A percentile compares a stretch with the other conserved stretches of the same genome.
Conservation (phyloP, 306 rosid species). For the Casuarina cunninghamiana region DNA sequence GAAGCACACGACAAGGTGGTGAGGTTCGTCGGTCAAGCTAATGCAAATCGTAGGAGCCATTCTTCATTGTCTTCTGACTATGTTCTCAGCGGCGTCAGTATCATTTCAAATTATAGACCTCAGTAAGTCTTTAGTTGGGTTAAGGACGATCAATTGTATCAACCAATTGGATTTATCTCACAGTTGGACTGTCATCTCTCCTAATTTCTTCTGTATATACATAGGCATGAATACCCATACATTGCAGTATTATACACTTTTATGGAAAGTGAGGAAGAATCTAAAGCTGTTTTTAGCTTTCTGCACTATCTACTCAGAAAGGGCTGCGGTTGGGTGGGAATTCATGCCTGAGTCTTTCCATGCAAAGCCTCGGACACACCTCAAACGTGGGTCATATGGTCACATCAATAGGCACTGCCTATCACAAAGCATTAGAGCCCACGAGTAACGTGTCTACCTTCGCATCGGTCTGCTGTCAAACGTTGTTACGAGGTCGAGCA, state of each 20-base stretch:
- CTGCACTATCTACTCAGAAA: not conserved
- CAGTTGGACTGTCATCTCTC: conserved; percentile 35
- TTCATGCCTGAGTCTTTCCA: not conserved
- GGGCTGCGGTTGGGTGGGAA: not conserved
- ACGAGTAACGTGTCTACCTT: not conserved
- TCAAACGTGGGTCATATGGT: not conserved
- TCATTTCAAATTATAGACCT: conserved; percentile 36
- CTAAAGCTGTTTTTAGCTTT: not conserved
- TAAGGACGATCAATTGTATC: conserved; percentile 25
- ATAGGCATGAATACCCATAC: conserved; percentile 6
- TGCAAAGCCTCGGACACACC: not conserved
- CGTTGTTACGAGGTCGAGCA: no score
- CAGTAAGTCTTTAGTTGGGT: conserved; percentile 27
- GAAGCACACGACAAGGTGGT: conserved; percentile 63
- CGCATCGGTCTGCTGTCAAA: no score
- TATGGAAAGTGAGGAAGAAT: conserved; percentile 1
- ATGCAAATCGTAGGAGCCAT: conserved; percentile 12
- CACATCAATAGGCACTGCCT: not conserved
- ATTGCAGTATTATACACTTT: not conserved
- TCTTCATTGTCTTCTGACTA: conserved; percentile 15
- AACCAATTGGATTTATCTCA: conserved; percentile 30
- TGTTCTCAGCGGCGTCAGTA: conserved; percentile 22
- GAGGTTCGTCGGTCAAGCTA: conserved; percentile 45
- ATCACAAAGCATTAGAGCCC: not conserved
- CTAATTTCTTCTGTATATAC: conserved; percentile 33